phyloP scores from a whole-genome alignment of 805 yeast genomes.

The Ogataea parapolymorpha region DNA sequence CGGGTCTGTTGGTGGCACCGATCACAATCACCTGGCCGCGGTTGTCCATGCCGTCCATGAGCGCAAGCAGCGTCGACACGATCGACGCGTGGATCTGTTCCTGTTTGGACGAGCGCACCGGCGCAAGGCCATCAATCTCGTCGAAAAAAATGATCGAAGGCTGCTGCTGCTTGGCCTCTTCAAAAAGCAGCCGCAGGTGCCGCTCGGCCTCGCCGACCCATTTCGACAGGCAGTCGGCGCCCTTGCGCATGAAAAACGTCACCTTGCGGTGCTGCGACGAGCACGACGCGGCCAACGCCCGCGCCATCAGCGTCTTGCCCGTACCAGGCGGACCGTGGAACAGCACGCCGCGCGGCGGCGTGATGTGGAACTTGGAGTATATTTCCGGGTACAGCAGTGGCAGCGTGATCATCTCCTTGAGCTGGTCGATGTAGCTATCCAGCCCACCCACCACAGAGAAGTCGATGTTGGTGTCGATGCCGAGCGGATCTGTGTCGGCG shows the following conservation, averaged over 20 bases:
- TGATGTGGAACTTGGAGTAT: slow-evolving; percentile 81
- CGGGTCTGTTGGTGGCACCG: slow-evolving; percentile 98
- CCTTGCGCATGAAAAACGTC: slow-evolving; percentile 96
- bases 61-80: slow-evolving; percentile 88
- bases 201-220: slow-evolving; percentile 99
- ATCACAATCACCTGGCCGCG: slow-evolving; percentile 97
- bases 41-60: slow-evolving; percentile 99
- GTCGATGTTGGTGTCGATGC: slow-evolving; percentile 65
- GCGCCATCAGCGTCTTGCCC: slow-evolving; percentile 96
- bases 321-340: slow-evolving; percentile 99
- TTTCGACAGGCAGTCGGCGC: slow-evolving; percentile 94
- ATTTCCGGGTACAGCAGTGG: slow-evolving; percentile 93
- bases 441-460: slow-evolving; percentile 83
- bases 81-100: slow-evolving; percentile 98
- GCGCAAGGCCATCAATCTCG: slow-evolving; percentile 97
- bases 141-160: slow-evolving; percentile 96
- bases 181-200: slow-evolving; percentile 83
- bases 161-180: slow-evolving; percentile 93
- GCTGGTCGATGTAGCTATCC: slow-evolving; percentile 82
- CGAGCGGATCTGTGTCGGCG: slow-evolving; percentile 92
- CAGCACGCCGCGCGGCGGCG: slow-evolving; percentile 95
- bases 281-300: slow-evolving; percentile 95
- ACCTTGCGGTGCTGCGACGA: slow-evolving; percentile 81
- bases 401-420: slow-evolving; percentile 94
- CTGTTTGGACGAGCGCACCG: slow-evolving; percentile 94